Evolutionary conservation across 2,329 filamentous ascomycete species (phyloP).

Genomic region (Stemphylium lycopersici): DNA sequence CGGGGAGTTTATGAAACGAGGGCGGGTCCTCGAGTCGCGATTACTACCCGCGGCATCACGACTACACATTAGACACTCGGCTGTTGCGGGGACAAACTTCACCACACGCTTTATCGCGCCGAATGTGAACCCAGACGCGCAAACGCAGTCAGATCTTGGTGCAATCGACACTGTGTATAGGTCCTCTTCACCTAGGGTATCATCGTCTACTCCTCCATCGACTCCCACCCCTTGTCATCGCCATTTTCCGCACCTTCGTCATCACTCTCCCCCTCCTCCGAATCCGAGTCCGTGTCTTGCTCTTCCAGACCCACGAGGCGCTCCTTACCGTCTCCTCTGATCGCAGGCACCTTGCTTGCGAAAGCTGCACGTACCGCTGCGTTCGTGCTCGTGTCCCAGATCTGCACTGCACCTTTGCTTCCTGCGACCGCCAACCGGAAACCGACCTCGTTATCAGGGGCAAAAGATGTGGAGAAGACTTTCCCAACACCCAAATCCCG

Average conservation of each 20-base stretch:
- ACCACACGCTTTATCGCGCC: neutral
- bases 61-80: neutral
- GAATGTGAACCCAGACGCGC: neutral
- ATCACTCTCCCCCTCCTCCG: slow-evolving; percentile 55
- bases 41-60: slow-evolving; percentile 1
- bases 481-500: slow-evolving; percentile 93
- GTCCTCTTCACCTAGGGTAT: slow-evolving; percentile 21
- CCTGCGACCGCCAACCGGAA: slow-evolving; percentile 93
- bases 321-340: slow-evolving; percentile 71
- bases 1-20: slow-evolving; percentile 22
- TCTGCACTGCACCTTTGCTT: slow-evolving; percentile 88
- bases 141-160: neutral
- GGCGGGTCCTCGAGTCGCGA: slow-evolving; percentile 2
- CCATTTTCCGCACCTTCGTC: slow-evolving; percentile 49
- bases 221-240: slow-evolving; percentile 47
- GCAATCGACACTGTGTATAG: neutral
- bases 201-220: slow-evolving; percentile 49
- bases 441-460: slow-evolving; percentile 85
- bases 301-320: slow-evolving; percentile 75
- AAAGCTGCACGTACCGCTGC: slow-evolving; percentile 83
- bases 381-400: slow-evolving; percentile 98
- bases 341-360: slow-evolving; percentile 68
- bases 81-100: slow-evolving; percentile 3
- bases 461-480: slow-evolving; percentile 90
- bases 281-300: slow-evolving; percentile 67